Evolutionary conservation across 2,329 filamentous ascomycete genomes (phyloP).

Genomic region (Coniochaeta pulveracea): DNA sequence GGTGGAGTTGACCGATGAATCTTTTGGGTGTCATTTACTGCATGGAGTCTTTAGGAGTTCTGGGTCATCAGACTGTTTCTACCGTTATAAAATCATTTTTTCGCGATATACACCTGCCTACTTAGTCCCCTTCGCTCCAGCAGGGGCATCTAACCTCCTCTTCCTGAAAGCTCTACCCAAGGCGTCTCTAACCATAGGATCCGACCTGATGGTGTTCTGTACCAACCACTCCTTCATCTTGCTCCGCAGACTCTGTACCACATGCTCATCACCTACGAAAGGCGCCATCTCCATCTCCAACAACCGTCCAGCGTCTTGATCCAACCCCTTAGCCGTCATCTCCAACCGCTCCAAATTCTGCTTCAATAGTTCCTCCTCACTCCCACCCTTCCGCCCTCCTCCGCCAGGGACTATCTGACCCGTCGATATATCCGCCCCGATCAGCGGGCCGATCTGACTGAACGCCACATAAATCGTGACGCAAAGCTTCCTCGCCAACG

Average conservation of each 20-base stretch:
- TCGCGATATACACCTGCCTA: too few relatives aligned
- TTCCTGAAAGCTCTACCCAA: constrained; percentile 56
- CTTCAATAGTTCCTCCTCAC: constrained; percentile 35
- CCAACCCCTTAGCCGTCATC: constrained; percentile 43
- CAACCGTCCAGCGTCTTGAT: constrained; percentile 58
- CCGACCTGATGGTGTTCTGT: constrained; percentile 69
- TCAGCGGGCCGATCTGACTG: constrained; percentile 64
- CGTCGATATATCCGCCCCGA: constrained; percentile 29
- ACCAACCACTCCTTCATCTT: constrained; percentile 81
- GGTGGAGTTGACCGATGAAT: too few relatives aligned
- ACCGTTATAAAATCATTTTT: too few relatives aligned
- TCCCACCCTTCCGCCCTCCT: constrained; percentile 21
- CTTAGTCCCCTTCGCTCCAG: constrained; percentile 44
- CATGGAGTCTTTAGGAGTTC: too few relatives aligned
- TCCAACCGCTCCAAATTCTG: constrained; percentile 60
- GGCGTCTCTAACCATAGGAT: constrained; percentile 74
- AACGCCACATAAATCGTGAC: constrained; percentile 77
- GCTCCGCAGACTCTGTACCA: constrained; percentile 51
- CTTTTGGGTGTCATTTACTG: too few relatives aligned
- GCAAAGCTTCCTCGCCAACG: constrained; percentile 62
- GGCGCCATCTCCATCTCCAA: constrained; percentile 72
- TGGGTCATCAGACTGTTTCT: too few relatives aligned
- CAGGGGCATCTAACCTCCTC: constrained; percentile 49
- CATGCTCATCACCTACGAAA: constrained; percentile 60
- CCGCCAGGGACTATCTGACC: constrained; percentile 16